phyloP scores from a whole-genome alignment of 495 filamentous ascomycete species.

The Podospora appendiculata region DNA sequence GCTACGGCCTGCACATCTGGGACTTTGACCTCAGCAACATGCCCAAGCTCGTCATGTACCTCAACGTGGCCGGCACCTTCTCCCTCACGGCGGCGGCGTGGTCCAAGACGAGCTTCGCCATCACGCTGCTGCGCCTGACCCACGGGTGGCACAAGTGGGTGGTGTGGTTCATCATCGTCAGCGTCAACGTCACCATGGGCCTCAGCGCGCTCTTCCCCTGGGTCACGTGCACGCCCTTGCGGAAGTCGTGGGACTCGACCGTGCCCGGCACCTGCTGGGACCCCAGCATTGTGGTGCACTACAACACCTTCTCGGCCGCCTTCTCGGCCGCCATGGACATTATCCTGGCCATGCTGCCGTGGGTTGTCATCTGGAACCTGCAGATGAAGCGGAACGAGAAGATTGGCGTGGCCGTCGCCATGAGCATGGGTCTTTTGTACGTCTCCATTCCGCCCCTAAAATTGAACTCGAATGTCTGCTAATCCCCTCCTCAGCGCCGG shows the following conservation, averaged over 20 bases:
- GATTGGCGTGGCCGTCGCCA: constrained; percentile 27
- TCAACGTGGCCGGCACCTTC: constrained; percentile 10
- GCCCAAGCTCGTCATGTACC: constrained; percentile 1
- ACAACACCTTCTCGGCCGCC: constrained; percentile 12
- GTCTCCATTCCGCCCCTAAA: background rate
- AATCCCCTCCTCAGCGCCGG: constrained; percentile 10
- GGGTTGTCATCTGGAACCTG: constrained; percentile 24
- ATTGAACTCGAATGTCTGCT: background rate
- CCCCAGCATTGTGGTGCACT: constrained; percentile 1
- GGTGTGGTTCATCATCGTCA: constrained; percentile 23
- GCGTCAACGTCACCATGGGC: constrained; percentile 28
- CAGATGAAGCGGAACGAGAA: constrained; percentile 30
- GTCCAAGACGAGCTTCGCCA: constrained; percentile 29
- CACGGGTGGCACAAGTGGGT: constrained; percentile 14
- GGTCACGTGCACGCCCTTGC: constrained; percentile 27
- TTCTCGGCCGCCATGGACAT: constrained; percentile 26
- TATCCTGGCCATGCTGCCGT: constrained; percentile 24
- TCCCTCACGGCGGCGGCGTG: constrained; percentile 12
- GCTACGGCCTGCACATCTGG: constrained; percentile 17
- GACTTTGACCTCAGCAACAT: constrained; percentile 14
- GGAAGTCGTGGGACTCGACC: constrained; percentile 23
- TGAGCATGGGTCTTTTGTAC: constrained; percentile 26
- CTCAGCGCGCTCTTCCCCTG: constrained; percentile 33
- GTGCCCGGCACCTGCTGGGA: constrained; percentile 28
- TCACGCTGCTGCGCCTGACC: constrained; percentile 21